These are phyloP conservation scores for Pythium sukuiense DNA, from an alignment of 352 stramenopile genomes.

Conservation along the genomic window DNA sequence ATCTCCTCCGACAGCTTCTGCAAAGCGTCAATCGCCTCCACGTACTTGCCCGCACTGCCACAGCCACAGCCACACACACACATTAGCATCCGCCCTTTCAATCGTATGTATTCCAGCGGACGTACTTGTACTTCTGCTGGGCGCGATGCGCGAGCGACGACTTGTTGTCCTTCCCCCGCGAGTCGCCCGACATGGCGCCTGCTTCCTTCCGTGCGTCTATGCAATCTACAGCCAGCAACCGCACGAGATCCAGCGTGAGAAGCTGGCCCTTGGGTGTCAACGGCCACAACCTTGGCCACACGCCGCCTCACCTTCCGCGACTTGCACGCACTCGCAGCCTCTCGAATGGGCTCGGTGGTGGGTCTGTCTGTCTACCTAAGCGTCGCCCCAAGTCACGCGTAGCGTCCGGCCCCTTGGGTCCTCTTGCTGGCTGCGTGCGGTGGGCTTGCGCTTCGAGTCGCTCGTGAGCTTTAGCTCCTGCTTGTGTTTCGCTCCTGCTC, in stretches of 20 bases:
- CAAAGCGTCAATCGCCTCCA: slow-evolving; percentile 80
- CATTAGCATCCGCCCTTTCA: not conserved
- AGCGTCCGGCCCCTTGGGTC: not conserved
- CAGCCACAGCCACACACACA: not conserved
- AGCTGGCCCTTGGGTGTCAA: not conserved
- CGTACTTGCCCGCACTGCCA: slow-evolving; percentile 78
- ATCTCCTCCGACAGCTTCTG: slow-evolving; percentile 85
- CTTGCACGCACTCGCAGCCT: not conserved
- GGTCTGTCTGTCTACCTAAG: not conserved
- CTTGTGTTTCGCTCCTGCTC: slow-evolving; percentile 10
- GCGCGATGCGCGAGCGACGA: slow-evolving; percentile 82
- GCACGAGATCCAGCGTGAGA: slow-evolving; percentile 3
- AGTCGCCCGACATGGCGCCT: slow-evolving; percentile 58
- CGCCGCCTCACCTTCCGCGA: not conserved
- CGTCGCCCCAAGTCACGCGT: not conserved
- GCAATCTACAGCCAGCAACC: not conserved
- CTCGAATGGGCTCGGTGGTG: not conserved
- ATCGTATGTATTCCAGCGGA: slow-evolving; percentile 1
- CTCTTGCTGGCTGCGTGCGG: not conserved
- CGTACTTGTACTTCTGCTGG: slow-evolving; percentile 88
- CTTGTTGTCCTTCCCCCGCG: slow-evolving; percentile 81
- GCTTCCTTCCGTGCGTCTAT: not conserved
- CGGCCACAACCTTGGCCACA: not conserved
- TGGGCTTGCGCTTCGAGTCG: not conserved
- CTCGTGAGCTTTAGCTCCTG: not conserved